Percentiles rank a stretch among this genome's conserved stretches.
Evolutionary conservation across 805 yeast genomes (phyloP).

Genomic region (Starmerella ratchasimensis): DNA sequence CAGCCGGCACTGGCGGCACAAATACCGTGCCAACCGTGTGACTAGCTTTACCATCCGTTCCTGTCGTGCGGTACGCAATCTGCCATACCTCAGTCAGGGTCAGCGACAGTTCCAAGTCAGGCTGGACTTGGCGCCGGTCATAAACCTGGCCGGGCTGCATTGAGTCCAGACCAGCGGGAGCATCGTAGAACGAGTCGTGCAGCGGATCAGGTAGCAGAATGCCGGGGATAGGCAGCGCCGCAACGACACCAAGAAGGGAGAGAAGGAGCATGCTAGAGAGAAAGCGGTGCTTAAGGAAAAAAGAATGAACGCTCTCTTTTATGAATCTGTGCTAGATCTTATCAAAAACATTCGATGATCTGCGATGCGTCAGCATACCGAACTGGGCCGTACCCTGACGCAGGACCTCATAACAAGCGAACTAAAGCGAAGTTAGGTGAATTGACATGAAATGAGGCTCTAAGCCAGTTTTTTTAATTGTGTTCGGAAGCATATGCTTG

Average conservation of each 20-base stretch:
- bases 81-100: conserved; percentile 8
- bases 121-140: conserved; percentile 1
- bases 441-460: no score
- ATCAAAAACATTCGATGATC: no score
- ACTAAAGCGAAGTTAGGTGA: no score
- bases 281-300: no score
- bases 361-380: no score
- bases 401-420: no score
- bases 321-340: no score
- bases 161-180: conserved; percentile 3
- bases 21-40: conserved; percentile 16
- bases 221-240: neutral
- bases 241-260: neutral
- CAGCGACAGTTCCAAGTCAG: neutral
- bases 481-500: no score
- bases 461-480: no score
- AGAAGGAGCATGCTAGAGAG: no score
- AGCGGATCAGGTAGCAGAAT: conserved; percentile 5
- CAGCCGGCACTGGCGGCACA: conserved; percentile 8
- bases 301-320: no score
- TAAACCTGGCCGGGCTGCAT: conserved; percentile 11
- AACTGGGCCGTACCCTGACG: no score
- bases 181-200: conserved; percentile 15
- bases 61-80: conserved; percentile 11
- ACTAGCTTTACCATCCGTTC: conserved; percentile 6